These are phyloP conservation scores for Pseudonectria buxi DNA, from an alignment of 2,329 filamentous ascomycete species.

Conservation along the genomic window DNA sequence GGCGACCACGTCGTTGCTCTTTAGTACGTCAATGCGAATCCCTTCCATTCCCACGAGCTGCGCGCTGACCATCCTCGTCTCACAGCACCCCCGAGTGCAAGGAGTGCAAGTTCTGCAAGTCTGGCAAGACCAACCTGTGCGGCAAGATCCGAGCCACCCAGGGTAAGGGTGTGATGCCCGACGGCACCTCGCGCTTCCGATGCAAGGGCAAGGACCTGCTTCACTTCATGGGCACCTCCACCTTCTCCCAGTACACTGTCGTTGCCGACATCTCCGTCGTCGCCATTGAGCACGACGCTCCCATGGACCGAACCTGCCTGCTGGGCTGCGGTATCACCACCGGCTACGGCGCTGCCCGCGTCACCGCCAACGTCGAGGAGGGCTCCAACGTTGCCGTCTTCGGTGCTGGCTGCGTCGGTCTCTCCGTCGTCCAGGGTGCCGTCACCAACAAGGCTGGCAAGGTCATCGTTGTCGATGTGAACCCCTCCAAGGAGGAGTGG, in stretches of 20 bases:
- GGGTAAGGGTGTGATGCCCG: constrained; percentile 93
- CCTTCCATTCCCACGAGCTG: background rate
- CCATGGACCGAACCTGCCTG: constrained; percentile 93
- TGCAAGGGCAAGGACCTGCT: constrained; percentile 92
- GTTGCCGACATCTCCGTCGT: constrained; percentile 98
- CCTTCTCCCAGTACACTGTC: constrained; percentile 98
- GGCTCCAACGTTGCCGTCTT: constrained; percentile 89
- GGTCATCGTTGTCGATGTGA: constrained; percentile 72
- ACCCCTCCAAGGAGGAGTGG: constrained; percentile 88
- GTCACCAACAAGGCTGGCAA: constrained; percentile 73
- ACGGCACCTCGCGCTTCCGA: constrained; percentile 90
- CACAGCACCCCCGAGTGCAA: constrained; percentile 86
- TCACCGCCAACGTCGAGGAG: constrained; percentile 87
- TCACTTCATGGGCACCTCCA: constrained; percentile 99
- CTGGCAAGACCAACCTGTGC: constrained; percentile 98
- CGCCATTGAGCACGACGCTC: constrained; percentile 80
- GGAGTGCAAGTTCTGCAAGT: constrained; percentile 99
- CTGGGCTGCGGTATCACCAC: constrained; percentile 98
- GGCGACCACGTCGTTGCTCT: constrained; percentile 88
- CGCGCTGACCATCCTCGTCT: constrained; percentile 6
- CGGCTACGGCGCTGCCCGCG: constrained; percentile 89
- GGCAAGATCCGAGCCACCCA: constrained; percentile 98
- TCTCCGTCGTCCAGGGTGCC: constrained; percentile 91
- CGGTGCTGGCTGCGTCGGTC: constrained; percentile 89
- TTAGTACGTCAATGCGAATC: constrained; percentile 56